Evolutionary conservation across 202 grass and related monocot genomes (phyloP), one percentile per base, ranked within the genome.

Genomic region (Sporobolus alterniflorus): DNA sequence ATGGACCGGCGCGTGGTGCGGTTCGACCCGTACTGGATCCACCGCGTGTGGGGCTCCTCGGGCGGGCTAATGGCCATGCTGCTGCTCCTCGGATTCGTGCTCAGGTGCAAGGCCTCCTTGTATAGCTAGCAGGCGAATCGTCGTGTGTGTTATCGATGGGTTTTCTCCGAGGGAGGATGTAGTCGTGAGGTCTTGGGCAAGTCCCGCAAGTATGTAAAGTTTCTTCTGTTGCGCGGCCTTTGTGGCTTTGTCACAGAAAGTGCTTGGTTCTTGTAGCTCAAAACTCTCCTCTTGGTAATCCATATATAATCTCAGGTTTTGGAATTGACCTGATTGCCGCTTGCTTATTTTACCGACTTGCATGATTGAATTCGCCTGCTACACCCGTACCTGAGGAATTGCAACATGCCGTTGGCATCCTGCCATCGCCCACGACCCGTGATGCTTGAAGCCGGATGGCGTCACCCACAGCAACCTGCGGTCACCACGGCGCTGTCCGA

Each of bases 1-100:
- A 29, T 90, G 62, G 91, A 99, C 69, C 77, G 83, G 24, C 89
- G 91, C 50, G 81, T 87, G 21, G 67, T 89, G 24, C 86, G 89
- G 78, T 99, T 99, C 76, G 96, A 99, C 83, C 93, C 96, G 21
- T 96, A 96, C 85, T 99, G 93, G 96, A 99, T 99, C 30, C 96
- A 99, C 76, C 85, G 93, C 67, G 86, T 89, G 12, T 90, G 91
- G 83, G 96, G 96, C 3, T 99, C 93, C 21, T 99, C 96, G 10
- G 89, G 85, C 72, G 93, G 96, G 42, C 90, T 99, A 82, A 73
- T 99, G 29, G 84, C 82, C 66, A 90, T 77, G 78, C 96, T 99
- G 49, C 40, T 99, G 62, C 81, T 99, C 20, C 91, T 99, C 71
- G 93, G 96, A 59, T 94, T 99, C 83, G 96, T 99, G 16, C 87